Evolutionary conservation across 2,329 filamentous ascomycete genomes (phyloP), one percentile per base, ranked within the genome.

Genomic region (Trichoderma polysporum): DNA sequence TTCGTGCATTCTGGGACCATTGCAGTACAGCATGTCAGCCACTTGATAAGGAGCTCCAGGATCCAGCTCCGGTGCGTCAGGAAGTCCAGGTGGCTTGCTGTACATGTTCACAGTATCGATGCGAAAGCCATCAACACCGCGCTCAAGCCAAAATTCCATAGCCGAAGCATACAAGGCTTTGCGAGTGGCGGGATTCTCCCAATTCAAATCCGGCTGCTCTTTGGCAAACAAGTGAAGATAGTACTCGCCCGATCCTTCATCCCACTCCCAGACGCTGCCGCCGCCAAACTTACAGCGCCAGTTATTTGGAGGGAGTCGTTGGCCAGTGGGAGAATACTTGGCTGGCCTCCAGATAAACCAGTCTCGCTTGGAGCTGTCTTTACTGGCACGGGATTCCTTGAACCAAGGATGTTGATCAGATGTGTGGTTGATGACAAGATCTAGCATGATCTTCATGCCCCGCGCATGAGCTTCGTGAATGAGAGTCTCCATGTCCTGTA

Each of bases 201-300:
- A 95, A 78, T 95, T 95, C n/a, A 95, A 82, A 72, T 95, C 92
- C 0, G 92, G 92, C 75, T 94, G 92, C 70, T 91, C 87, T 5
- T 85, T 85, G 7, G 89, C 88, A 76, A 92, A 96, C 12, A 95
- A 83, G 69, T 91, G 88, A 0, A 94, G 85, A 73, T 92, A 94
- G 76, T 92, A 94, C 77, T 94, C 90, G 56, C 84, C 82, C 0
- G 90, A 92, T n/a, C 78, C 75, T 70, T 91, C 87, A 72, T 93
- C 91, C 81, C 87, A 94, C 68, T 88, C 81, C 91, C 90, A 92
- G 0, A 84, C 86, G 62, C 85, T 85, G 17, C 84, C 85, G 35
- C 83, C 84, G 13, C 84, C 84, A 70, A 88, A 91, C 79, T 83
- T 87, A 80, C 77, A 85, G 70, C 78, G 84, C 89, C 90, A 94